Base-by-base conservation (phyloP, 1,284 basidiomycete species). In the Rhodotorula sp. region DNA sequence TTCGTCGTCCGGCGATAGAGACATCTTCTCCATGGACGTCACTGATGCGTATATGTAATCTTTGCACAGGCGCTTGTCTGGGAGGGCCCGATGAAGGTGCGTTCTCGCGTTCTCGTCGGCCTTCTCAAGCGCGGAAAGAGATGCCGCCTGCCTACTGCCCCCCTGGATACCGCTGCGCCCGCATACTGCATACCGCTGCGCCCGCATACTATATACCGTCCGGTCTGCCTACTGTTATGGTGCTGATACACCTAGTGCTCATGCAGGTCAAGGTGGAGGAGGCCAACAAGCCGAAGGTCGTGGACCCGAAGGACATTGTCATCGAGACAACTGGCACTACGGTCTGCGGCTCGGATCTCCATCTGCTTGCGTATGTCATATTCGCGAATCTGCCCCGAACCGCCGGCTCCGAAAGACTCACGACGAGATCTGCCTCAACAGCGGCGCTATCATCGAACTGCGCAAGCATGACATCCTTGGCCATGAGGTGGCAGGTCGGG, bases 381-480 rank as follows among this genome's bases (percentile, higher is more conserved):
- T 3, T 20, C 14, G 6, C 20, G 7, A 51, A 0, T 7, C 49
- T 51, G 1, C 20, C 49, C 52, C n/a, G 23, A n/a, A 6, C 23
- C 15, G 23, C n/a, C 52, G 23, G 14, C 6, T n/a, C 52, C 26
- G 23, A 15, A 5, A 7, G n/a, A 26, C 14, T 12, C 4, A 54
- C n/a, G 14, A 23, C 49, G 20, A 51, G 6, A 23, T 26, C 5
- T 26, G 20, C 15, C 10, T 46, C 3, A 1, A 7, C 54, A 64
- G 89, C 73, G 87, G 87, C 85, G 78, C 72, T 15, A 89, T 91
- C 73, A 79, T 90, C 74, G 84, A 86, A 10, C 77, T 92, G 58
- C 86, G 89, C 79, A 86, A 87, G 76, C 89, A 89, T 10, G 90
- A 91, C 39, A 70, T 75, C 64, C 82, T 91, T 0, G 90, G 90